phyloP scores from a whole-genome alignment of 2,329 filamentous ascomycete genomes.

The Pyrenochaeta sp. region DNA sequence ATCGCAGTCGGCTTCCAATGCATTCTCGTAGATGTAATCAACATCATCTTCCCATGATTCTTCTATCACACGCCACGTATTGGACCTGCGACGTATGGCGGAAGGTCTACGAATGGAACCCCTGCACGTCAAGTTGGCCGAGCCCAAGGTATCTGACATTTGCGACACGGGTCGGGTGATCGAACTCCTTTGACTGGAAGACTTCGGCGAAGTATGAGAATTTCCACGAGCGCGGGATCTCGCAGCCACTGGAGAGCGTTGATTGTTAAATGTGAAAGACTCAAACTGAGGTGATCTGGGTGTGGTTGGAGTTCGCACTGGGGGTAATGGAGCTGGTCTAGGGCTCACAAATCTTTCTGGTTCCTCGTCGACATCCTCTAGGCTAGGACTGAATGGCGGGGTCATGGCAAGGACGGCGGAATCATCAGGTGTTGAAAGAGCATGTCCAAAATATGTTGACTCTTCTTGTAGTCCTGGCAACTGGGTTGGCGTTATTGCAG shows the following conservation, averaged over 20 bases:
- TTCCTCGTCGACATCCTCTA: slow-evolving; percentile 50
- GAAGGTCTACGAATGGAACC: slow-evolving; percentile 31
- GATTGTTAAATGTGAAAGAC: slow-evolving; percentile 36
- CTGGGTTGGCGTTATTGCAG: slow-evolving; percentile 22
- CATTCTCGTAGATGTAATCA: slow-evolving; percentile 69
- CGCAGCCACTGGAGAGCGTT: slow-evolving; percentile 27
- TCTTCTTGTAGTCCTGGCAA: slow-evolving; percentile 42
- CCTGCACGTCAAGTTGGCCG: slow-evolving; percentile 46
- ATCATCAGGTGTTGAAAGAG: slow-evolving; percentile 54
- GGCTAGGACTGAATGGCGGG: slow-evolving; percentile 51
- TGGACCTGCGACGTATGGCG: slow-evolving; percentile 39
- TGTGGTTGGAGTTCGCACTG: slow-evolving; percentile 33
- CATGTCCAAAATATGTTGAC: slow-evolving; percentile 46
- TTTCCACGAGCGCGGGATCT: slow-evolving; percentile 30
- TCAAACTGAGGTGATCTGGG: slow-evolving; percentile 40
- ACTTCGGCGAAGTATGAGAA: slow-evolving; percentile 36
- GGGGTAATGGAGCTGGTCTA: slow-evolving; percentile 44
- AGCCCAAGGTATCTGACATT: slow-evolving; percentile 57
- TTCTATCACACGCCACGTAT: slow-evolving; percentile 49
- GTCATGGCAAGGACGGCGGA: slow-evolving; percentile 50
- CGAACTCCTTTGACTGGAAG: slow-evolving; percentile 22
- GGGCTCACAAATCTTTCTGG: slow-evolving; percentile 46
- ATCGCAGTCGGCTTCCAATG: slow-evolving; percentile 67
- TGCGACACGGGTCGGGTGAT: slow-evolving; percentile 48
- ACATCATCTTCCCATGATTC: slow-evolving; percentile 69